Evolutionary conservation across 1,284 basidiomycete species (phyloP).

Genomic region (Pseudozyma hubeiensis): DNA sequence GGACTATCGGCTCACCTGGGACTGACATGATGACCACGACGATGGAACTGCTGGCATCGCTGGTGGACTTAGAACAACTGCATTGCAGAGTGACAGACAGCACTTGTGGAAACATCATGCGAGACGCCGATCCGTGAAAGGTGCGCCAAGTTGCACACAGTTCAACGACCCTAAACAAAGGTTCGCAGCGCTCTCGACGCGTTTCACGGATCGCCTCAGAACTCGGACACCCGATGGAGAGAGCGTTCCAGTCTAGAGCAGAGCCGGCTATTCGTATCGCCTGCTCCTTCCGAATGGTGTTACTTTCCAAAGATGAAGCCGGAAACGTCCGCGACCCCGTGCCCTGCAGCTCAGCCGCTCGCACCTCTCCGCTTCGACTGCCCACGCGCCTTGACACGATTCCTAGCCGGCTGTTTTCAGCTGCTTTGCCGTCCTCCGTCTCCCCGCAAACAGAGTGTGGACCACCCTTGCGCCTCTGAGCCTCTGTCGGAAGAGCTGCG

Average conservation of each 20-base stretch:
- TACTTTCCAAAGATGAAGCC: constrained; percentile 24
- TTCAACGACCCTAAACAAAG: no score
- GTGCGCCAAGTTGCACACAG: no score
- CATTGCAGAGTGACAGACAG: no score
- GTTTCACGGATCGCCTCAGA: no score
- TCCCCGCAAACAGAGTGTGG: constrained; percentile 19
- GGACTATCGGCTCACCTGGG: no score
- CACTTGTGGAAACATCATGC: constrained; percentile 2
- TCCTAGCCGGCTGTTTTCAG: not conserved
- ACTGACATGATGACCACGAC: no score
- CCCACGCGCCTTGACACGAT: not conserved
- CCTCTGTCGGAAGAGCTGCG: constrained; percentile 8
- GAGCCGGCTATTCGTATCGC: not conserved
- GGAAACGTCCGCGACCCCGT: constrained; percentile 5
- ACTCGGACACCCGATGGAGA: no score
- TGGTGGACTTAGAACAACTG: no score
- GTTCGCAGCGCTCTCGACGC: no score
- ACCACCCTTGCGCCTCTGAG: not conserved
- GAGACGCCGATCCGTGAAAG: constrained; percentile 41
- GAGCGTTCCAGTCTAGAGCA: not conserved
- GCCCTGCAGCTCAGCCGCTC: not conserved
- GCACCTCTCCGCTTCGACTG: not conserved
- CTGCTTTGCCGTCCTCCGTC: not conserved
- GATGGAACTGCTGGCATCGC: no score
- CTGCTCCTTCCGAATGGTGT: constrained; percentile 31